phyloP scores from a whole-genome alignment of 2,329 filamentous ascomycete species.

The Teratosphaeriaceae sp. region DNA sequence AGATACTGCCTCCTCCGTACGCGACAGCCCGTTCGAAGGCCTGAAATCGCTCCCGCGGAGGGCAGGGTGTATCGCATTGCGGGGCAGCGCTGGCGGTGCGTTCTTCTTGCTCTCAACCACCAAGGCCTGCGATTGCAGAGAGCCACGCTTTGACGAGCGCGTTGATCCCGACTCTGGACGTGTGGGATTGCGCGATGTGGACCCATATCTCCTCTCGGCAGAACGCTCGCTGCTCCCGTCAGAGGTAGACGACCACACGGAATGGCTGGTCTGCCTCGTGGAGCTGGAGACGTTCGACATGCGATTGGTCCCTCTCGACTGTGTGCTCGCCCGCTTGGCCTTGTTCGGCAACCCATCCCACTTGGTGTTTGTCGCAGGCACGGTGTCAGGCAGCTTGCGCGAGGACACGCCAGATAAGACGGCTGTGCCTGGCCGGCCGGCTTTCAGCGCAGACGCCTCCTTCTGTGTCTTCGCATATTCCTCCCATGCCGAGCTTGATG shows the following conservation, averaged over 20 bases:
- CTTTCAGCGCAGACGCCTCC: conserved; percentile 20
- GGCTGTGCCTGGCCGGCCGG: not conserved
- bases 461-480: conserved; percentile 40
- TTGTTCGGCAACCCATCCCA: conserved; percentile 46
- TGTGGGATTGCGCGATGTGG: conserved; percentile 7
- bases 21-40: no score
- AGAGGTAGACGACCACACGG: conserved; percentile 2
- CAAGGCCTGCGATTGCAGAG: not conserved
- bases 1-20: not conserved
- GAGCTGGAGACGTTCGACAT: conserved; percentile 12
- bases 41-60: no score
- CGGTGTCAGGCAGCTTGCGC: conserved; percentile 41
- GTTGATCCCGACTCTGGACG: conserved; percentile 1
- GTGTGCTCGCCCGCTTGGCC: conserved; percentile 26
- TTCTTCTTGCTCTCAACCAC: not conserved
- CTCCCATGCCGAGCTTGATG: conserved; percentile 40
- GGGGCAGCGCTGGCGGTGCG: no score
- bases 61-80: no score
- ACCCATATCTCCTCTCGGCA: conserved; percentile 3
- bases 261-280: conserved; percentile 10
- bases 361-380: conserved; percentile 49
- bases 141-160: not conserved
- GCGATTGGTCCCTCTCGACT: conserved; percentile 3
- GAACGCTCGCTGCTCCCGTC: conserved; percentile 3
- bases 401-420: conserved; percentile 23